Base-by-base conservation (phyloP, 2,329 filamentous ascomycete genomes). In the Ceratocystis huliohia region DNA sequence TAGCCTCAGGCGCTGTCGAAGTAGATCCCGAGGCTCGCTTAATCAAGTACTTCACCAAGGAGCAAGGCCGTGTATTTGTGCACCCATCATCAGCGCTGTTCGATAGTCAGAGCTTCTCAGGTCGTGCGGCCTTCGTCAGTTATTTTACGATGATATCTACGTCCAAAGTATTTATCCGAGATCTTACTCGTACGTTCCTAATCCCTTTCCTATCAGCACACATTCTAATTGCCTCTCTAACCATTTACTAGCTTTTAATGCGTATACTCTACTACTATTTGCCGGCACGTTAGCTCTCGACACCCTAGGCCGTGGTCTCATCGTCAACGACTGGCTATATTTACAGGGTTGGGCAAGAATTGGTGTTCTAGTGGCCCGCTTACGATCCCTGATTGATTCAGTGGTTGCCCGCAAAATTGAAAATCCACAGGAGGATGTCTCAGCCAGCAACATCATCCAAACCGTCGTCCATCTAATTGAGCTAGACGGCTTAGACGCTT, bases 101-200 rank as follows among this genome's bases (percentile, higher is more conserved):
- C 74, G 88, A 87, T 64, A 87, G 85, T 10, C 89, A 96, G 73
- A 83, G 81, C 0, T 96, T 95, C 73, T 83, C 88, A 2, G 86
- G 82, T 6, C 84, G 86, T 64, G 87, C 88, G 4, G 82, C 84
- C 1, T 97, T 93, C 74, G 79, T 99, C 74, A 88, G 86, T 65
- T 97, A 96, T 75, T 96, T 96, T 75, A 89, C 83, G 64, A 91
- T 96, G 76, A 94, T 97, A 77, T 86, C 88, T 2, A 97, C 92
- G 0, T 88, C 84, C 73, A 97, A 97, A 78, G 84, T 96, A 1
- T 97, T 96, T 73, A 85, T 97, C 28, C 81, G 93, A 25, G 93
- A 97, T 72, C 76, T 96, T 61, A 97, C 93, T 15, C 94, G 88
- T 90, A 78, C 77, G 86, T 84, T 50, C 41, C 57, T 15, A 46